Conservation (phyloP, 2,329 filamentous ascomycete genomes). For the Colletotrichum viniferum region DNA sequence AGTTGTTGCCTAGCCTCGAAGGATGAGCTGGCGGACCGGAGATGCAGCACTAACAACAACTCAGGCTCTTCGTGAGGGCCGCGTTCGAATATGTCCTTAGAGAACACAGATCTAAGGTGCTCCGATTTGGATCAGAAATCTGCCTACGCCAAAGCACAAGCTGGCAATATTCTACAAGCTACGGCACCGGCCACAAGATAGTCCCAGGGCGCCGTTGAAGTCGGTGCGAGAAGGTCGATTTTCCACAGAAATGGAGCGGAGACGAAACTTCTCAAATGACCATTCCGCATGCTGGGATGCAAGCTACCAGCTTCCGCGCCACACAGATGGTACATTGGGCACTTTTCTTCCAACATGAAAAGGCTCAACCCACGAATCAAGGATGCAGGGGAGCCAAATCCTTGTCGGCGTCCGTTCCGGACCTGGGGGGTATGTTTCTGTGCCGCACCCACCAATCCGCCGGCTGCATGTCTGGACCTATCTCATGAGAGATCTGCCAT, state of each 20-base stretch:
- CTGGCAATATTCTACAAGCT: background rate
- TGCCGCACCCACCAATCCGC: conserved; percentile 5
- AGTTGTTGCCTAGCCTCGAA: background rate
- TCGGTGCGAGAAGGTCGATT: background rate
- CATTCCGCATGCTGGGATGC: background rate
- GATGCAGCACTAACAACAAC: background rate
- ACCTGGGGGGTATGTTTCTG: background rate
- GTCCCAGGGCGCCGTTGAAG: background rate
- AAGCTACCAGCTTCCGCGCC: background rate
- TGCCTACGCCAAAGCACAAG: background rate
- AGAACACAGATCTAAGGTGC: background rate
- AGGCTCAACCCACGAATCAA: conserved; percentile 4
- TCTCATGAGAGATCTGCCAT: background rate
- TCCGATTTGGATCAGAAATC: background rate
- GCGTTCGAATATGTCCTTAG: background rate
- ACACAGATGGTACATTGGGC: background rate
- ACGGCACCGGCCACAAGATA: background rate
- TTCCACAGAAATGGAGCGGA: conserved; percentile 4
- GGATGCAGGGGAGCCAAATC: background rate
- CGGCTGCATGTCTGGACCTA: background rate
- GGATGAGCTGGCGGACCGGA: conserved; percentile 15
- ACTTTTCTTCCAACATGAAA: background rate
- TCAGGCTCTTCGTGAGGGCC: background rate
- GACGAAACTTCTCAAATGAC: background rate
- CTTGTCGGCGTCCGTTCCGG: background rate